These are phyloP conservation scores for Pseudonectria buxi DNA, from an alignment of 2,329 filamentous ascomycete genomes.

Conservation along the genomic window DNA sequence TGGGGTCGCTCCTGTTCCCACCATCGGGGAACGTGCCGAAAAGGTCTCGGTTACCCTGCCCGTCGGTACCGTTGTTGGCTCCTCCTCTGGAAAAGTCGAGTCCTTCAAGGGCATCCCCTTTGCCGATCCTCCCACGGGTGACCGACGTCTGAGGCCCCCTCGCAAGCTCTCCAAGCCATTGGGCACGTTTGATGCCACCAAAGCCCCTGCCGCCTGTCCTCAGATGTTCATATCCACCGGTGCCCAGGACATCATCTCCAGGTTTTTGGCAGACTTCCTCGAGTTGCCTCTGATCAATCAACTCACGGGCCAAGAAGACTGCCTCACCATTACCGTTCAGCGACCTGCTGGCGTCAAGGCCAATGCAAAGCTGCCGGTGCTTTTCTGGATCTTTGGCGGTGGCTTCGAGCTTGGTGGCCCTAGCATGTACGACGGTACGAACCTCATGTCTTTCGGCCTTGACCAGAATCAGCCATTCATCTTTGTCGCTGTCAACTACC, in stretches of 20 bases:
- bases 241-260: slow-evolving; percentile 30
- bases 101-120: slow-evolving; percentile 71
- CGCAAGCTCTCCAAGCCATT: slow-evolving; percentile 47
- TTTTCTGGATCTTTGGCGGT: slow-evolving; percentile 67
- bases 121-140: slow-evolving; percentile 60
- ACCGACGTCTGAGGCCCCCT: slow-evolving; percentile 63
- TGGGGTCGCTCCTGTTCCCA: slow-evolving; percentile 13
- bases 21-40: slow-evolving; percentile 36
- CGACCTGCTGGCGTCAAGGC: slow-evolving; percentile 50
- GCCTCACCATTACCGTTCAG: slow-evolving; percentile 54
- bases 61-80: slow-evolving; percentile 50
- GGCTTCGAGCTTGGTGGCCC: slow-evolving; percentile 52
- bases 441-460: slow-evolving; percentile 40
- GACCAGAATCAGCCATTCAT: slow-evolving; percentile 50
- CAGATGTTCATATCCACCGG: slow-evolving; percentile 59
- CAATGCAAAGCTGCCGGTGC: slow-evolving; percentile 53
- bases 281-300: slow-evolving; percentile 52
- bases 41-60: slow-evolving; percentile 48
- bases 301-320: slow-evolving; percentile 55
- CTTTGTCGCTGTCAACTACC: slow-evolving; percentile 73
- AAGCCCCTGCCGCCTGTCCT: slow-evolving; percentile 56
- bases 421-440: slow-evolving; percentile 45
- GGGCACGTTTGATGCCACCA: slow-evolving; percentile 56
- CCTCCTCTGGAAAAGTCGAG: slow-evolving; percentile 46
- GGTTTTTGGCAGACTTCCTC: slow-evolving; percentile 43